A percentile compares a stretch with the other conserved stretches of the same genome.
Conservation (phyloP, 1,284 basidiomycete species). For the Kwoniella shivajii region DNA sequence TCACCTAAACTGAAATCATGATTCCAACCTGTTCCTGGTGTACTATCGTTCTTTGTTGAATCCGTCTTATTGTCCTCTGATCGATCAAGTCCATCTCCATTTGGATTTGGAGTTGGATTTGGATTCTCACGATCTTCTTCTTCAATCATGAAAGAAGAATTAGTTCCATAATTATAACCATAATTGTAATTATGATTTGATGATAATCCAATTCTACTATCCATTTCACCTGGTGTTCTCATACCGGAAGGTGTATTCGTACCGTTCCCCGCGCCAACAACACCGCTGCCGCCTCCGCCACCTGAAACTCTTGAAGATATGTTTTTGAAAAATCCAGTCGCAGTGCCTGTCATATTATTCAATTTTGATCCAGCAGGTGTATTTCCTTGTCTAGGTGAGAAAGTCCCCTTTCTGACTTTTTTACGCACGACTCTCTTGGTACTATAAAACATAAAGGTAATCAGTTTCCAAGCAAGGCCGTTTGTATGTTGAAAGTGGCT, state of each 20-base stretch:
- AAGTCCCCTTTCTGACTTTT: conserved; percentile 19
- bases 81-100: background rate
- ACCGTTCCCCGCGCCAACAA: background rate
- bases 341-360: no score
- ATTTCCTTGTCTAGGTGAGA: conserved; percentile 4
- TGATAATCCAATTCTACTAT: background rate
- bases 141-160: background rate
- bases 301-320: conserved; percentile 5
- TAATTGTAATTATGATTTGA: background rate
- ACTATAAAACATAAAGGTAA: background rate
- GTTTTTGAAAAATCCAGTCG: conserved; percentile 6
- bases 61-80: background rate
- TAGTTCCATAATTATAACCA: background rate
- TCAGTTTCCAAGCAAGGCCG: background rate
- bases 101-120: background rate
- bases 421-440: conserved; percentile 24
- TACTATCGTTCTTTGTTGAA: no score
- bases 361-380: background rate
- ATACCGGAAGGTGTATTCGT: no score
- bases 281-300: background rate
- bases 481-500: no score
- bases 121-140: background rate
- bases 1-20: no score
- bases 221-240: background rate
- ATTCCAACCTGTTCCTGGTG: background rate